These are phyloP conservation scores for Penicillium angulare DNA, from an alignment of 495 filamentous ascomycete species.

Conservation along the genomic window DNA sequence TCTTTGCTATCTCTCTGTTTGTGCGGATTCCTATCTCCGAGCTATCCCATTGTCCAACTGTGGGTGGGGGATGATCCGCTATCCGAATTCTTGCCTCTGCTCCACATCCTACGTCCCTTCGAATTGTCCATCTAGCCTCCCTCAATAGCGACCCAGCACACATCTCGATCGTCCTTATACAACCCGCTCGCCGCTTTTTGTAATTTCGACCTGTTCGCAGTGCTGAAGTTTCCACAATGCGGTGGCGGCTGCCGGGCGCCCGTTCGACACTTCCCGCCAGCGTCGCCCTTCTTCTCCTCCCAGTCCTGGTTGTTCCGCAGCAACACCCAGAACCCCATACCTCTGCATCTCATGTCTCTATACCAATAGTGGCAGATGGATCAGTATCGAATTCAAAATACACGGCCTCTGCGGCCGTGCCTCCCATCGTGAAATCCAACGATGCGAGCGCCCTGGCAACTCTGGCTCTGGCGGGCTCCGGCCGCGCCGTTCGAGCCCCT, in stretches of 20 bases:
- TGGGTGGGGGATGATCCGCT: constrained; percentile 28
- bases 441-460: constrained; percentile 93
- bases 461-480: constrained; percentile 80
- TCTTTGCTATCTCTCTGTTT: neutral
- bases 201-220: neutral
- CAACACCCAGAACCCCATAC: constrained; percentile 43
- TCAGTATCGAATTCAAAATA: constrained; percentile 9
- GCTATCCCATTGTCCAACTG: neutral
- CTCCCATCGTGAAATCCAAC: constrained; percentile 51
- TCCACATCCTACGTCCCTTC: constrained; percentile 17
- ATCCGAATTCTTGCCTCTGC: constrained; percentile 19
- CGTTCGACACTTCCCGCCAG: constrained; percentile 48
- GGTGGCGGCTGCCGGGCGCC: constrained; percentile 51
- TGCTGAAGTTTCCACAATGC: constrained; percentile 43
- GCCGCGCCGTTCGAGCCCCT: constrained; percentile 79
- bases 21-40: neutral
- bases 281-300: constrained; percentile 46
- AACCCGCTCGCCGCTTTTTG: neutral
- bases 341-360: constrained; percentile 30
- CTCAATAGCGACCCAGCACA: neutral
- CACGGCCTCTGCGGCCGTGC: constrained; percentile 20
- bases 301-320: constrained; percentile 49
- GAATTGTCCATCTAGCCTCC: neutral
- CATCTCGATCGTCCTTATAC: neutral
- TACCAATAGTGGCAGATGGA: constrained; percentile 28